These are phyloP conservation scores for Dipodascopsis tothii DNA, from an alignment of 805 yeast species.

Conservation along the genomic window DNA sequence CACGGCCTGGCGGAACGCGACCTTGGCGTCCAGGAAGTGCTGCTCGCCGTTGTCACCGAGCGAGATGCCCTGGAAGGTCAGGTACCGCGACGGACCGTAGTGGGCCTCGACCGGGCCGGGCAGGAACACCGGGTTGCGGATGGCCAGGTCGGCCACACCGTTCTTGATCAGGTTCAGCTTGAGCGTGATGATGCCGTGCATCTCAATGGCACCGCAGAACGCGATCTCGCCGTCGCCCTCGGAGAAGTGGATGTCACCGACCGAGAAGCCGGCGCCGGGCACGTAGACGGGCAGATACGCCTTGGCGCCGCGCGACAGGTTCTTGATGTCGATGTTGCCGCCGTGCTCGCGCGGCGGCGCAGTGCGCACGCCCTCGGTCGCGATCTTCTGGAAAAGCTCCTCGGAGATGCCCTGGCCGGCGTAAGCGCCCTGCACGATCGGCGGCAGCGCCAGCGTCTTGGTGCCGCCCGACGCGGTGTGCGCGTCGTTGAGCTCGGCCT, in stretches of 20 bases:
- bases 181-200: slow-evolving; percentile 43
- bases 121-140: slow-evolving; percentile 42
- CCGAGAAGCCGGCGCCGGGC: slow-evolving; percentile 41
- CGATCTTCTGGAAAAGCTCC: slow-evolving; percentile 32
- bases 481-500: slow-evolving; percentile 32
- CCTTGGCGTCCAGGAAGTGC: slow-evolving; percentile 41
- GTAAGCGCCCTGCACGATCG: slow-evolving; percentile 35
- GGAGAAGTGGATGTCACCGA: slow-evolving; percentile 46
- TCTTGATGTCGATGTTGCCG: slow-evolving; percentile 49
- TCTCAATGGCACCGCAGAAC: slow-evolving; percentile 49
- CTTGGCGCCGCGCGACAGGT: slow-evolving; percentile 43
- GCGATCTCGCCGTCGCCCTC: slow-evolving; percentile 54
- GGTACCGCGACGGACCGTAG: slow-evolving; percentile 44
- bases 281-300: slow-evolving; percentile 44
- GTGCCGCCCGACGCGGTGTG: slow-evolving; percentile 24
- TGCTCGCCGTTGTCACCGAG: slow-evolving; percentile 45
- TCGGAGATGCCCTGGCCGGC: slow-evolving; percentile 35
- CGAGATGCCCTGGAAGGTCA: slow-evolving; percentile 48
- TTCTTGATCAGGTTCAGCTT: slow-evolving; percentile 37
- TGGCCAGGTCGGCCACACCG: slow-evolving; percentile 38
- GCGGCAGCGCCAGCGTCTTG: slow-evolving; percentile 39
- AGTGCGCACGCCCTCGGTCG: slow-evolving; percentile 43
- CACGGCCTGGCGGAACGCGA: slow-evolving; percentile 46
- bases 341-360: slow-evolving; percentile 44
- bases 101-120: slow-evolving; percentile 44